A percentile compares a stretch with the other conserved stretches of the same genome.
These are phyloP conservation scores for Xylaria sp. DNA, from an alignment of 2,329 filamentous ascomycete genomes.

Conservation along the genomic window DNA sequence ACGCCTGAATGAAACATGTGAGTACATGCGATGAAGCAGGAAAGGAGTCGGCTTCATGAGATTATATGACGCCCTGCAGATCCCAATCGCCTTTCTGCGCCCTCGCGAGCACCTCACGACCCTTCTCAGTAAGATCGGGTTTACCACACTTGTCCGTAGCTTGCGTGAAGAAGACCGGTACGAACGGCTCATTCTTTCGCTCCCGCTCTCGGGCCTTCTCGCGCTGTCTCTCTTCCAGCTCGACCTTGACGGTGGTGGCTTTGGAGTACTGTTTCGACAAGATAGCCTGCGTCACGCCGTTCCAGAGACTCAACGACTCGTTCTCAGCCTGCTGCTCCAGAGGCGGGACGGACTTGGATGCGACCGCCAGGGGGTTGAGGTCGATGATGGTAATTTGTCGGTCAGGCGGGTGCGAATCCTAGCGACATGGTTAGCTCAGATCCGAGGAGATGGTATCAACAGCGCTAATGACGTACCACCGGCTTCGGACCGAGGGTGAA, in stretches of 20 bases:
- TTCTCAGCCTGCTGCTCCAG: slow-evolving; percentile 74
- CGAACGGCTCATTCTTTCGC: slow-evolving; percentile 62
- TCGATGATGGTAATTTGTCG: slow-evolving; percentile 77
- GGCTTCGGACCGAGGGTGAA: slow-evolving; percentile 57
- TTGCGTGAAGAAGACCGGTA: slow-evolving; percentile 80
- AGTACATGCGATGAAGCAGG: background rate
- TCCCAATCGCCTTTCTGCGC: slow-evolving; percentile 51
- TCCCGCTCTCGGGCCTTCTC: slow-evolving; percentile 78
- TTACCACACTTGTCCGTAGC: slow-evolving; percentile 50
- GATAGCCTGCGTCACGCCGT: slow-evolving; percentile 81
- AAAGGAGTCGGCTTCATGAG: background rate
- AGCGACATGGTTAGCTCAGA: slow-evolving; percentile 8
- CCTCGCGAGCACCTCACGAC: slow-evolving; percentile 44
- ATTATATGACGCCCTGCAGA: slow-evolving; percentile 40
- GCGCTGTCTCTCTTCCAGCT: slow-evolving; percentile 85
- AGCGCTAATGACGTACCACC: slow-evolving; percentile 46
- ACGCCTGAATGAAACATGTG: slow-evolving; percentile 2
- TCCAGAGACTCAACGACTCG: slow-evolving; percentile 86
- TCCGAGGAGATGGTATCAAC: background rate
- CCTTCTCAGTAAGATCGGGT: slow-evolving; percentile 52
- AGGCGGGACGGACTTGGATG: slow-evolving; percentile 74
- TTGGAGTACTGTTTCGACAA: slow-evolving; percentile 72
- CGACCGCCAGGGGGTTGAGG: slow-evolving; percentile 73
- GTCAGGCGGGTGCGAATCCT: slow-evolving; percentile 47
- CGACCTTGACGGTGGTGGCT: slow-evolving; percentile 82